A percentile compares a stretch with the other conserved stretches of the same genome.
These are phyloP conservation scores for Neonectria ditissima DNA, from an alignment of 2,329 filamentous ascomycete genomes.

Conservation along the genomic window DNA sequence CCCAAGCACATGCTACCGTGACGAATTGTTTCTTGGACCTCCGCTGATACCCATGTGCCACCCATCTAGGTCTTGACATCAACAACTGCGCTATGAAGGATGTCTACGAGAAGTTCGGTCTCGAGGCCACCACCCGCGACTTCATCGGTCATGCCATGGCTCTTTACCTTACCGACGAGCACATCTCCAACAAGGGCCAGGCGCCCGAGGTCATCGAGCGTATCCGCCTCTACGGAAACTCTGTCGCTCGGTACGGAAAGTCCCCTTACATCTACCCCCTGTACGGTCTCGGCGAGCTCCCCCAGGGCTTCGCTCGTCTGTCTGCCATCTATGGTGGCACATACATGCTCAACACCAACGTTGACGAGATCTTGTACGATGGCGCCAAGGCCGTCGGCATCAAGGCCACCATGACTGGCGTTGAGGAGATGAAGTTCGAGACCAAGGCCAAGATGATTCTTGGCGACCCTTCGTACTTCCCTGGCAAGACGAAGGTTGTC, in stretches of 20 bases:
- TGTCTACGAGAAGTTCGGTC: constrained; percentile 97
- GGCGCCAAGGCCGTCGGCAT: constrained; percentile 90
- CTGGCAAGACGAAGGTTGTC: constrained; percentile 85
- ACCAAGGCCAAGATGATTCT: constrained; percentile 97
- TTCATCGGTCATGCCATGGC: constrained; percentile 99
- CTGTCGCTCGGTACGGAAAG: constrained; percentile 96
- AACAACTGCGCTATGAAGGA: constrained; percentile 90
- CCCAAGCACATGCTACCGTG: neutral
- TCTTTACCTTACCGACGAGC: constrained; percentile 90
- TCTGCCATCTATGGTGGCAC: constrained; percentile 99
- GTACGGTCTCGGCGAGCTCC: constrained; percentile 96
- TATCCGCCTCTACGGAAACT: constrained; percentile 96
- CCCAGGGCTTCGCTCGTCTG: constrained; percentile 95
- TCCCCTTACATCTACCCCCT: constrained; percentile 99
- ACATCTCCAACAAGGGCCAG: constrained; percentile 78
- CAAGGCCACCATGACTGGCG: constrained; percentile 95
- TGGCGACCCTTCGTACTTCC: constrained; percentile 97
- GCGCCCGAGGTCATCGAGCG: constrained; percentile 90
- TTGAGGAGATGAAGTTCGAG: constrained; percentile 92
- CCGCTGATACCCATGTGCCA: constrained; percentile 31
- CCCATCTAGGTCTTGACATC: constrained; percentile 78
- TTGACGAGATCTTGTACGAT: constrained; percentile 91
- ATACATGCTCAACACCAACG: constrained; percentile 97
- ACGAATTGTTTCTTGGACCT: neutral
- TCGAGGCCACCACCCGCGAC: constrained; percentile 89